Evolutionary conservation across 129 eudicot genomes (phyloP).

Genomic region (Chrysanthemum seticuspe): DNA sequence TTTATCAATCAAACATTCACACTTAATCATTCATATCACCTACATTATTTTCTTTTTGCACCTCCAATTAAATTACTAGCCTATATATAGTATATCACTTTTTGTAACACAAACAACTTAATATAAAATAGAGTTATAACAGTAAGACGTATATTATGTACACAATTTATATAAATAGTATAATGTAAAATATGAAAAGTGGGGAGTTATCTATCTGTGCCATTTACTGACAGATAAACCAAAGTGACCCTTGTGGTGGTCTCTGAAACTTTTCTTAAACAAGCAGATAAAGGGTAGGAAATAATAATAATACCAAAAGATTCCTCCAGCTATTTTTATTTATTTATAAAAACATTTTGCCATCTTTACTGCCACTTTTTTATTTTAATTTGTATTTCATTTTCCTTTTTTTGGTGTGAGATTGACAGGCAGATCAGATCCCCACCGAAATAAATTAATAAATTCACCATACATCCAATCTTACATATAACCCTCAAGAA

Average conservation of each 20-base stretch:
- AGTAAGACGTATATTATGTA: too few species aligned
- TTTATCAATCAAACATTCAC: too few species aligned
- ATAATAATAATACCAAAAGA: slow-evolving; percentile 41
- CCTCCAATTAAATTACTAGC: too few species aligned
- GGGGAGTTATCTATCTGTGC: slow-evolving; percentile 34
- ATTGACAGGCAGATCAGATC: slow-evolving; percentile 97
- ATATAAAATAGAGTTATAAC: too few species aligned
- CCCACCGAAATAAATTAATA: slow-evolving; percentile 81
- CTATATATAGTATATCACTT: too few species aligned
- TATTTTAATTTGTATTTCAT: slow-evolving; percentile 9
- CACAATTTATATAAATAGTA: not conserved
- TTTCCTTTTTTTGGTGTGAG: slow-evolving; percentile 50
- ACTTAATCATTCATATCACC: too few species aligned
- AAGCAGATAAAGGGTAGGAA: slow-evolving; percentile 47
- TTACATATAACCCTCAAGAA: slow-evolving; percentile 72
- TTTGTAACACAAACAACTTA: too few species aligned
- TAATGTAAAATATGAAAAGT: not conserved
- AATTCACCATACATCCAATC: slow-evolving; percentile 71
- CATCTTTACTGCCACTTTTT: slow-evolving; percentile 39
- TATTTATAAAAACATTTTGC: slow-evolving; percentile 20
- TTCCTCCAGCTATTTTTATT: slow-evolving; percentile 38
- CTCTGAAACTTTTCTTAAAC: slow-evolving; percentile 40
- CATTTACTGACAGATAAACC: slow-evolving; percentile 46
- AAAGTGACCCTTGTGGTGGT: slow-evolving; percentile 50
- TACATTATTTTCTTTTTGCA: too few species aligned